phyloP scores from a whole-genome alignment of 1,284 basidiomycete genomes.

The Phellinidium pouzarii region DNA sequence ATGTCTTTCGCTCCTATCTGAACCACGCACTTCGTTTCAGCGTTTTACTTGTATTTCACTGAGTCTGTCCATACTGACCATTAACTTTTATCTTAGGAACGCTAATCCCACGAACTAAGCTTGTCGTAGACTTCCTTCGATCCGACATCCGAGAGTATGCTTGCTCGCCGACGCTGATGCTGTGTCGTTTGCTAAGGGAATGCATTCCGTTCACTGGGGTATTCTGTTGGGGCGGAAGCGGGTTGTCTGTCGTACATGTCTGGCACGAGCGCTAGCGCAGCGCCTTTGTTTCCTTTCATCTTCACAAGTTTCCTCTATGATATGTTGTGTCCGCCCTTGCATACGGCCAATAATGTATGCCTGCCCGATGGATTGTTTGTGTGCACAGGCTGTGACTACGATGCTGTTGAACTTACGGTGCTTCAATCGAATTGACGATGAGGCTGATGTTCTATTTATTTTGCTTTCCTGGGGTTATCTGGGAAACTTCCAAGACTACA shows the following conservation, averaged over 20 bases:
- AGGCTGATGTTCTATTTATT: no score
- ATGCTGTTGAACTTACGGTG: no score
- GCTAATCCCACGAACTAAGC: background rate
- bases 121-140: background rate
- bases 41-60: background rate
- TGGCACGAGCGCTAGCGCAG: background rate
- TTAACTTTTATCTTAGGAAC: background rate
- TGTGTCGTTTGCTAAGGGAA: background rate
- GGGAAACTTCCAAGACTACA: no score
- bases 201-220: background rate
- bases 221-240: background rate
- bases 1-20: constrained; percentile 95
- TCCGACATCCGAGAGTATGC: background rate
- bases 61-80: background rate
- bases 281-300: background rate
- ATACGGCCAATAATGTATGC: background rate
- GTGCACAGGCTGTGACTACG: no score
- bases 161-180: background rate
- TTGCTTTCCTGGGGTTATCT: no score
- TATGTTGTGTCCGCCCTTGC: background rate
- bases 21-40: constrained; percentile 26
- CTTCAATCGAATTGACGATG: no score
- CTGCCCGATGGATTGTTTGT: background rate
- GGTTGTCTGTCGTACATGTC: background rate
- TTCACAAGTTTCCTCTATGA: background rate